A percentile compares a stretch with the other conserved stretches of the same genome.
Evolutionary conservation across 306 rosid genomes (phyloP).

Genomic region (Boehmeria nivea): DNA sequence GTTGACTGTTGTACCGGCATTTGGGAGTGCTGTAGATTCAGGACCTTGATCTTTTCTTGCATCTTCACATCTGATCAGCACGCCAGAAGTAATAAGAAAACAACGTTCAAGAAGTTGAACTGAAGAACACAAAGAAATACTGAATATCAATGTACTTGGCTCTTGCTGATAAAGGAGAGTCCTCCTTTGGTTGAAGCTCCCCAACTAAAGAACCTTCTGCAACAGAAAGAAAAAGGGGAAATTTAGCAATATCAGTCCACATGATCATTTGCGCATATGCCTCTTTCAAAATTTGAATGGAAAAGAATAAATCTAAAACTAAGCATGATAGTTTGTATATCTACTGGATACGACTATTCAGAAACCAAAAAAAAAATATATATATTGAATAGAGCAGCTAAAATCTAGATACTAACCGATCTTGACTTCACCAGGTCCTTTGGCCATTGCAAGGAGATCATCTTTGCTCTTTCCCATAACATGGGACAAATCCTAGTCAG

Average conservation of each 20-base stretch:
- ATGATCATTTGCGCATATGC: too few relatives aligned
- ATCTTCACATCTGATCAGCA: conserved; percentile 54
- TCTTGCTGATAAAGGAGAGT: conserved; percentile 40
- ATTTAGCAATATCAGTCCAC: too few relatives aligned
- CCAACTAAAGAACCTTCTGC: conserved; percentile 50
- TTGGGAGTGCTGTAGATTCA: conserved; percentile 37
- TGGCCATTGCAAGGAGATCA: conserved; percentile 72
- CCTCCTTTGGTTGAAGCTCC: conserved; percentile 59
- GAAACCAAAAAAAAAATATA: too few relatives aligned
- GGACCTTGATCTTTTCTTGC: conserved; percentile 34
- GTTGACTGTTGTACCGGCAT: conserved; percentile 47
- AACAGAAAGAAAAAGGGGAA: conserved; percentile 7
- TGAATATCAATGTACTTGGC: conserved; percentile 32
- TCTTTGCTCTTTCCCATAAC: conserved; percentile 77
- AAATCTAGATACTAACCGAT: conserved; percentile 38
- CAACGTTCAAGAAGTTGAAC: conserved; percentile 8
- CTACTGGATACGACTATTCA: not conserved
- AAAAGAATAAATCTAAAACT: not conserved
- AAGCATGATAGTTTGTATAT: not conserved
- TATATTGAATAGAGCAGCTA: too few relatives aligned
- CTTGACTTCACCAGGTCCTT: conserved; percentile 41
- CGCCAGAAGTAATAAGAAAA: conserved; percentile 26
- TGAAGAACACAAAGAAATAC: conserved; percentile 17
- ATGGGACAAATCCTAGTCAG: conserved; percentile 67
- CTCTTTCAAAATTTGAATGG: not conserved